Percentiles rank a stretch among this genome's conserved stretches.
Evolutionary conservation across 2,329 filamentous ascomycete genomes (phyloP).

Genomic region (Penicillium concentricum): DNA sequence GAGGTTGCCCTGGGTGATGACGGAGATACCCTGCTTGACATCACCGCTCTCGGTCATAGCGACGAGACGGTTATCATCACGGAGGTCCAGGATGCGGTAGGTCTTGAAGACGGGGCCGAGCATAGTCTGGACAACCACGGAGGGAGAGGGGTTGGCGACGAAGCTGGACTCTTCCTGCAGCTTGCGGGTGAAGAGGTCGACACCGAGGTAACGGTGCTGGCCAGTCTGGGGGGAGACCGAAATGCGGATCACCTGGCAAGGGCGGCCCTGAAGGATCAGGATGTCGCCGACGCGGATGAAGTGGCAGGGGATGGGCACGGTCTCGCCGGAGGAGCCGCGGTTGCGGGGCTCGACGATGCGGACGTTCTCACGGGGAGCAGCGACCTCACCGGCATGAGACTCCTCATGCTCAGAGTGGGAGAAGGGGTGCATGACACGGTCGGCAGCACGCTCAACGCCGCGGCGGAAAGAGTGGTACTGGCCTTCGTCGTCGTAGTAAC

Average conservation of each 20-base stretch:
- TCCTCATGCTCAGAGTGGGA: conserved; percentile 41
- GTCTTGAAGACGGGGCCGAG: conserved; percentile 99
- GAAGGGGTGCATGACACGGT: conserved; percentile 64
- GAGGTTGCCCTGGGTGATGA: conserved; percentile 93
- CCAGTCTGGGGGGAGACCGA: conserved; percentile 96
- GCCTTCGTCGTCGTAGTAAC: conserved; percentile 78
- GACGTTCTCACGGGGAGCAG: conserved; percentile 47
- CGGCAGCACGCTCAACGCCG: conserved; percentile 65
- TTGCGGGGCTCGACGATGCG: conserved; percentile 54
- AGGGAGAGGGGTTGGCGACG: conserved; percentile 94
- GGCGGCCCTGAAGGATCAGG: conserved; percentile 96
- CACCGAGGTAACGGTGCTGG: conserved; percentile 99
- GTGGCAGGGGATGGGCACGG: conserved; percentile 97
- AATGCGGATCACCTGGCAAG: conserved; percentile 99
- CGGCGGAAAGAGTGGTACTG: conserved; percentile 74
- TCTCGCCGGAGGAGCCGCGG: conserved; percentile 62
- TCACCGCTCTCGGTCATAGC: conserved; percentile 99
- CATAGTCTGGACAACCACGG: conserved; percentile 99
- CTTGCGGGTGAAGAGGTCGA: conserved; percentile 99
- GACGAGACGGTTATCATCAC: conserved; percentile 76
- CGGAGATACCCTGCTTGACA: conserved; percentile 91
- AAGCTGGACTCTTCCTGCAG: conserved; percentile 98
- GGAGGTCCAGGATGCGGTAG: conserved; percentile 98
- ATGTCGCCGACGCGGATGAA: conserved; percentile 99
- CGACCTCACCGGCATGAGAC: conserved; percentile 42